phyloP scores from a whole-genome alignment of 371 early-diverging fungal genomes.

The Mucor piriformis region DNA sequence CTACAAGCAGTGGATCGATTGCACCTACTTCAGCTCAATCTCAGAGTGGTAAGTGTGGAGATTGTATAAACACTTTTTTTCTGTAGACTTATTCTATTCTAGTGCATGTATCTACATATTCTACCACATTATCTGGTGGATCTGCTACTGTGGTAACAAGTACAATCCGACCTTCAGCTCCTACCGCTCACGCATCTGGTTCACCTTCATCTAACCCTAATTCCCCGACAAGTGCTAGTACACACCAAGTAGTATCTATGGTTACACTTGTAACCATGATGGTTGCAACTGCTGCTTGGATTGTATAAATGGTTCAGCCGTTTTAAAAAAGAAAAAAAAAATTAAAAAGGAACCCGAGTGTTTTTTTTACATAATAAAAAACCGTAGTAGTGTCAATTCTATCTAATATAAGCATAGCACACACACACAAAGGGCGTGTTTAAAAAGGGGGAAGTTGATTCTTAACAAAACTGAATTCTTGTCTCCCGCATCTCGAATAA shows the following conservation, averaged over 20 bases:
- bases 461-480: no score
- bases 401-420: no score
- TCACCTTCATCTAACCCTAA: not conserved
- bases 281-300: constrained; percentile 1
- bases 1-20: not conserved
- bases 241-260: not conserved
- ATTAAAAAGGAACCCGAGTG: no score
- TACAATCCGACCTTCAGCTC: not conserved
- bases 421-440: no score
- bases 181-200: not conserved
- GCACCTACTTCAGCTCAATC: not conserved
- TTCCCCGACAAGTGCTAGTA: no score
- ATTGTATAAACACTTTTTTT: not conserved
- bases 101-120: not conserved
- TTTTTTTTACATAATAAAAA: no score
- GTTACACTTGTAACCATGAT: not conserved
- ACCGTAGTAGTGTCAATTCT: no score
- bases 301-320: not conserved
- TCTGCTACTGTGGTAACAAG: not conserved
- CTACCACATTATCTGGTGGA: constrained; percentile 8
- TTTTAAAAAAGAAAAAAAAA: no score
- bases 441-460: no score
- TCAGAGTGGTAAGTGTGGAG: not conserved
- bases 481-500: no score
- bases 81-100: not conserved